phyloP scores from a whole-genome alignment of 2,329 filamentous ascomycete species.

The Paecilomyces sp. region DNA sequence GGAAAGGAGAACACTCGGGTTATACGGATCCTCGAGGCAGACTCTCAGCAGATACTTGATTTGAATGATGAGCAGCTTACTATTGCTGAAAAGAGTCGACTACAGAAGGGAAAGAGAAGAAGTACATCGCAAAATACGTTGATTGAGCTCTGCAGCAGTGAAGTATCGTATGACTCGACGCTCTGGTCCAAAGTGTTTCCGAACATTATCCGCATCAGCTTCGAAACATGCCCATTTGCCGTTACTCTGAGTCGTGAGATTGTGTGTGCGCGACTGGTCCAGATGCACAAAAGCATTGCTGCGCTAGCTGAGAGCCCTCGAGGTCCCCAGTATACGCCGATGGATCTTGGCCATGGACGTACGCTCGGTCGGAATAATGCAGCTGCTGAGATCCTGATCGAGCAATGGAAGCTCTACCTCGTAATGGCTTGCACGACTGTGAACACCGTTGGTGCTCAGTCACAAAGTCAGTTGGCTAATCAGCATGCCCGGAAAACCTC shows the following conservation, averaged over 20 bases:
- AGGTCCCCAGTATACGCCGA: conserved; percentile 35
- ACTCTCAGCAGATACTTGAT: conserved; percentile 81
- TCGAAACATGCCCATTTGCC: conserved; percentile 83
- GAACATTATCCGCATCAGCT: conserved; percentile 83
- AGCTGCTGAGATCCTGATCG: conserved; percentile 79
- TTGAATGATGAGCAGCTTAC: conserved; percentile 80
- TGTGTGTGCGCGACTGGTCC: conserved; percentile 82
- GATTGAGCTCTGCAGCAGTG: conserved; percentile 90
- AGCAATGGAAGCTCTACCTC: conserved; percentile 96
- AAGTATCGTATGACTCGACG: conserved; percentile 87
- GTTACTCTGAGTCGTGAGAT: conserved; percentile 86
- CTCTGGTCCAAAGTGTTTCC: conserved; percentile 98
- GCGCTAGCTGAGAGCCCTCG: conserved; percentile 67
- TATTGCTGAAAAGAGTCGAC: conserved; percentile 81
- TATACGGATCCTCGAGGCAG: conserved; percentile 86
- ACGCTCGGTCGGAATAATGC: conserved; percentile 47
- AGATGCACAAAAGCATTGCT: conserved; percentile 84
- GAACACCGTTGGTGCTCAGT: conserved; percentile 67
- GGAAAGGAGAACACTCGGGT: conserved; percentile 74
- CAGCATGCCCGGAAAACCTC: conserved; percentile 81
- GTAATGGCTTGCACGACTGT: conserved; percentile 96
- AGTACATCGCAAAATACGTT: conserved; percentile 77
- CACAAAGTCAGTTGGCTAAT: conserved; percentile 51
- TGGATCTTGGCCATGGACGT: conserved; percentile 30
- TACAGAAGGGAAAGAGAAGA: conserved; percentile 83